Conservation (phyloP, 1,284 basidiomycete genomes). For the Kalmanozyma brasiliensis region DNA sequence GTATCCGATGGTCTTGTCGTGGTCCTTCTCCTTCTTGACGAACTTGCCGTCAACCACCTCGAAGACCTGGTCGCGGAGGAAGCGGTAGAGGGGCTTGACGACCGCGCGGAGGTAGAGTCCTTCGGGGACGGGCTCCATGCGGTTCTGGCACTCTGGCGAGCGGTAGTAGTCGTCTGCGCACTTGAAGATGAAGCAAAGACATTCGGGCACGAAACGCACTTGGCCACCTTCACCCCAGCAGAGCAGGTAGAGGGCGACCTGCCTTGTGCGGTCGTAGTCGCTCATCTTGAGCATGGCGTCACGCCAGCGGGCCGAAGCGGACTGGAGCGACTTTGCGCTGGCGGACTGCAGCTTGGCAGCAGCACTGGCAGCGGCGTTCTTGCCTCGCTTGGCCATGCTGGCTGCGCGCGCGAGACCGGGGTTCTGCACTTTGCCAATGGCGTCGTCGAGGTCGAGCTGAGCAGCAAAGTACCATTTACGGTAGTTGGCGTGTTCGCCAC, state of each 20-base stretch:
- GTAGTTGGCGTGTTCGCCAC: slow-evolving; percentile 75
- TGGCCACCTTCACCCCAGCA: slow-evolving; percentile 99
- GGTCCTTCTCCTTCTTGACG: slow-evolving; percentile 87
- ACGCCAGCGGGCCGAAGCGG: slow-evolving; percentile 90
- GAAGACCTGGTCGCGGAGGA: slow-evolving; percentile 97
- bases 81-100: slow-evolving; percentile 94
- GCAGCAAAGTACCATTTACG: slow-evolving; percentile 95
- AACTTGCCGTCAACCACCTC: slow-evolving; percentile 97
- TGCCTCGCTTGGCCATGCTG: slow-evolving; percentile 75
- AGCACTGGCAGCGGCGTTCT: slow-evolving; percentile 48
- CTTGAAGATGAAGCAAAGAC: slow-evolving; percentile 99
- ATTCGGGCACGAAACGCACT: slow-evolving; percentile 97
- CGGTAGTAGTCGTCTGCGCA: slow-evolving; percentile 99
- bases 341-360: slow-evolving; percentile 73
- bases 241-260: slow-evolving; percentile 93
- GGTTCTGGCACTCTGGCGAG: slow-evolving; percentile 95
- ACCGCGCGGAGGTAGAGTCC: slow-evolving; percentile 91
- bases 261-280: slow-evolving; percentile 95
- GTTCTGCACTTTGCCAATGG: slow-evolving; percentile 90
- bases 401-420: slow-evolving; percentile 85
- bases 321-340: slow-evolving; percentile 82
- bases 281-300: slow-evolving; percentile 99
- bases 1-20: slow-evolving; percentile 95
- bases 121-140: slow-evolving; percentile 92
- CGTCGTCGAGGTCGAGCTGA: slow-evolving; percentile 97